phyloP scores from a whole-genome alignment of 192 early-diverging fungal species.

The Coemansia sp. region DNA sequence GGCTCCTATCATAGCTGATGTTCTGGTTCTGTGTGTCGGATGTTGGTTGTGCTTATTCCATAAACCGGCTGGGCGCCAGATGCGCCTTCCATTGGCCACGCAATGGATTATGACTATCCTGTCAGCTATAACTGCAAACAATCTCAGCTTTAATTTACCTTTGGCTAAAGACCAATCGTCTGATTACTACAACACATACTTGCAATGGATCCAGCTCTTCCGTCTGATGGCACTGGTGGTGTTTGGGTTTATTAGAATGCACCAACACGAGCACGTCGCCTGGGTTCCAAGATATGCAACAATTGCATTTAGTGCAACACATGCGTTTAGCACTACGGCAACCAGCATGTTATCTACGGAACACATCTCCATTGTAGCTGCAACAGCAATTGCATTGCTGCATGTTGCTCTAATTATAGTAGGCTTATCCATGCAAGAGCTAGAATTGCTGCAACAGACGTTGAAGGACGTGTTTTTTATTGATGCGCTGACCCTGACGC shows the following conservation, averaged over 20 bases:
- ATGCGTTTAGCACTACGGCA: background rate
- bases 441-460: background rate
- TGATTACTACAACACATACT: background rate
- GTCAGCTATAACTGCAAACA: background rate
- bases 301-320: background rate
- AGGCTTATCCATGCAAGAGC: background rate
- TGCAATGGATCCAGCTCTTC: background rate
- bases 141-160: background rate
- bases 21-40: background rate
- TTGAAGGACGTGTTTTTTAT: background rate
- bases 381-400: background rate
- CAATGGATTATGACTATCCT: background rate
- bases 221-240: background rate
- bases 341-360: background rate
- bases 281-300: conserved; percentile 1
- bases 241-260: background rate
- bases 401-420: background rate
- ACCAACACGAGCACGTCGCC: background rate
- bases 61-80: background rate
- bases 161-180: background rate
- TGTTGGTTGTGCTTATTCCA: background rate
- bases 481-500: background rate
- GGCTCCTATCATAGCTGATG: background rate
- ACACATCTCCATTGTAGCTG: background rate
- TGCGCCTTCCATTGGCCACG: background rate